phyloP scores from a whole-genome alignment of 768 basidiomycete genomes.

The Clavulina sp. region DNA sequence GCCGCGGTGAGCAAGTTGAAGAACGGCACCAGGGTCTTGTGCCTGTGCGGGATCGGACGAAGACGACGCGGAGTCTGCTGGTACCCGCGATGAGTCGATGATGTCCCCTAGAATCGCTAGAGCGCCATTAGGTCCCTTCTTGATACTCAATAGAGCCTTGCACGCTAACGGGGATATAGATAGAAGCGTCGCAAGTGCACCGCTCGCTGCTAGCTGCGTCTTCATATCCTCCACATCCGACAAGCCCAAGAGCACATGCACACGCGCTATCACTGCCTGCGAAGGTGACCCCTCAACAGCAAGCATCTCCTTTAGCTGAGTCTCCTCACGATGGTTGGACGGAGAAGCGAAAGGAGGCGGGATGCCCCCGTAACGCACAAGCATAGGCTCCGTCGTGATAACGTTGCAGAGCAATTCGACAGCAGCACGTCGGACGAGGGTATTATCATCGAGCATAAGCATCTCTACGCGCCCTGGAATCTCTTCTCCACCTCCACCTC shows the following conservation, averaged over 20 bases:
- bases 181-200: slow-evolving; percentile 71
- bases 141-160: slow-evolving; percentile 39
- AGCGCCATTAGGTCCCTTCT: slow-evolving; percentile 44
- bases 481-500: too few relatives aligned
- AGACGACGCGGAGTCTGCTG: neutral
- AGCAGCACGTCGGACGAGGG: slow-evolving; percentile 67
- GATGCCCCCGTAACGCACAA: slow-evolving; percentile 42
- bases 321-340: slow-evolving; percentile 23
- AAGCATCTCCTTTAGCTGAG: slow-evolving; percentile 20
- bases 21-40: neutral
- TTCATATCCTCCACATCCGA: slow-evolving; percentile 72
- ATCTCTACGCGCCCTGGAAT: slow-evolving; percentile 51
- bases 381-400: slow-evolving; percentile 55
- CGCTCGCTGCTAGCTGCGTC: slow-evolving; percentile 80
- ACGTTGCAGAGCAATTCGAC: slow-evolving; percentile 89
- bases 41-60: too few relatives aligned
- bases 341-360: neutral
- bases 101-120: slow-evolving; percentile 34
- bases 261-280: slow-evolving; percentile 18
- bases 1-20: neutral
- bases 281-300: slow-evolving; percentile 22
- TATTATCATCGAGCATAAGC: slow-evolving; percentile 66
- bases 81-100: slow-evolving; percentile 20
- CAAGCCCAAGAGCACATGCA: slow-evolving; percentile 70
- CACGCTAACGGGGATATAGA: slow-evolving; percentile 39